A percentile compares a stretch with the other conserved stretches of the same genome.
Evolutionary conservation across 108 stramenopile genomes (phyloP).

Genomic region (Fragilaria radians): DNA sequence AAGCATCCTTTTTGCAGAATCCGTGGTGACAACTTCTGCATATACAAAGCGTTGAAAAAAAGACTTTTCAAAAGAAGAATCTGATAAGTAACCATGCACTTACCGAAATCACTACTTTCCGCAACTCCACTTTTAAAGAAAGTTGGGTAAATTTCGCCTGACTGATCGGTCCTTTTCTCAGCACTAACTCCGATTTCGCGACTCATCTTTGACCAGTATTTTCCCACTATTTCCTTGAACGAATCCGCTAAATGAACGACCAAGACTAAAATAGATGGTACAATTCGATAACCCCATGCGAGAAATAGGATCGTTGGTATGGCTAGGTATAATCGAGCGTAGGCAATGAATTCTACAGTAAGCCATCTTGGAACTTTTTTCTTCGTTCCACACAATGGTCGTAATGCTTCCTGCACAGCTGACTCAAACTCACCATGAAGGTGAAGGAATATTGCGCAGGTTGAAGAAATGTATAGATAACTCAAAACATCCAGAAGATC

Average conservation of each 20-base stretch:
- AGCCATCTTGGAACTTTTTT: constrained; percentile 34
- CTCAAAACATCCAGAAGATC: constrained; percentile 22
- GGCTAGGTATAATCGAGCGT: constrained; percentile 27
- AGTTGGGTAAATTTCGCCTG: not conserved
- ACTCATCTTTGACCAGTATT: constrained; percentile 36
- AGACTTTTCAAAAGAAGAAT: not conserved
- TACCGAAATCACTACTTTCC: constrained; percentile 3
- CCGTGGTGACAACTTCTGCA: constrained; percentile 37
- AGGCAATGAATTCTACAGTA: constrained; percentile 48
- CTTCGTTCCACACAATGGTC: constrained; percentile 22
- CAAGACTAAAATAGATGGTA: constrained; percentile 34
- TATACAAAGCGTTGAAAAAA: not conserved
- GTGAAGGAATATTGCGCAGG: constrained; percentile 31
- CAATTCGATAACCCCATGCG: constrained; percentile 17
- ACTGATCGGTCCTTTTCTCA: not conserved
- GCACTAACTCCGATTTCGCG: not conserved
- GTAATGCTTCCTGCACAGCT: constrained; percentile 23
- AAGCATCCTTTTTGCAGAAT: constrained; percentile 25
- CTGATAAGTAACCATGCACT: not conserved
- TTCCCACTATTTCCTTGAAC: constrained; percentile 44
- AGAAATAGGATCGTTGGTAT: constrained; percentile 32
- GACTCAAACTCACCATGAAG: constrained; percentile 38
- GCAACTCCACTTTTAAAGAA: not conserved
- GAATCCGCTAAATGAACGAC: constrained; percentile 58
- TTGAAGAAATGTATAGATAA: constrained; percentile 30